Percentiles rank a stretch among this genome's conserved stretches.
Conservation (phyloP, 257 asterid genomes). For the Oldenlandia corymbosa region DNA sequence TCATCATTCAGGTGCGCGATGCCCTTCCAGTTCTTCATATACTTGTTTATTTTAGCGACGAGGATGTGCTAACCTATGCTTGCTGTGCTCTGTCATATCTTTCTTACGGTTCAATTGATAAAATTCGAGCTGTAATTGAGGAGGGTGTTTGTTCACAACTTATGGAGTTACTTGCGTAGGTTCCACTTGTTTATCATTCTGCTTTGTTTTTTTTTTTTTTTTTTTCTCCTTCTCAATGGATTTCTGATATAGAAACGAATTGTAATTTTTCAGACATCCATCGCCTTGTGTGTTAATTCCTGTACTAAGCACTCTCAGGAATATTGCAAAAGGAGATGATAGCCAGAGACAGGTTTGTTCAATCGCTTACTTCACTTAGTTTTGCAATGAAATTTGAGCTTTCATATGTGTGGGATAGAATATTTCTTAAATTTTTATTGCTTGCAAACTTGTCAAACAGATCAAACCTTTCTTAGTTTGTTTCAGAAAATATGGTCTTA, state of each 20-base stretch:
- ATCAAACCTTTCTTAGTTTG: no score
- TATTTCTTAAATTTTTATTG: no score
- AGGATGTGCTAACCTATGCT: slow-evolving; percentile 93
- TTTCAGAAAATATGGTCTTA: background rate
- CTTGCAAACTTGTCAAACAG: no score
- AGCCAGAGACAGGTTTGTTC: slow-evolving; percentile 67
- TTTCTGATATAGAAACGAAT: slow-evolving; percentile 7
- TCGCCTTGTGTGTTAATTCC: slow-evolving; percentile 92
- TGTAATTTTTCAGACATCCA: slow-evolving; percentile 57
- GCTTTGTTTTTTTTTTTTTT: no score
- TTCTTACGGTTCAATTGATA: slow-evolving; percentile 87
- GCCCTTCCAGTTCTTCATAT: slow-evolving; percentile 83
- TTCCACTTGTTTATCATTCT: slow-evolving; percentile 15
- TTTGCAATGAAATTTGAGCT: background rate
- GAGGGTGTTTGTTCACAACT: slow-evolving; percentile 80
- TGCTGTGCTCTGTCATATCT: slow-evolving; percentile 98
- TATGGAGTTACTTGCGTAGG: slow-evolving; percentile 83
- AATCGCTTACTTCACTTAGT: background rate
- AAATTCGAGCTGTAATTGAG: slow-evolving; percentile 91
- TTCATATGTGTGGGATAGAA: no score
- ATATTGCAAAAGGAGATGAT: slow-evolving; percentile 93
- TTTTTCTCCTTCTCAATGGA: background rate
- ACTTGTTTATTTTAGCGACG: slow-evolving; percentile 72
- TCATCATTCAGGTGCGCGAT: slow-evolving; percentile 53
- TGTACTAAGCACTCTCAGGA: slow-evolving; percentile 89